Evolutionary conservation across 352 stramenopile species (phyloP), one percentile per base, ranked within the genome.

Genomic region (Phytophthora multivora): DNA sequence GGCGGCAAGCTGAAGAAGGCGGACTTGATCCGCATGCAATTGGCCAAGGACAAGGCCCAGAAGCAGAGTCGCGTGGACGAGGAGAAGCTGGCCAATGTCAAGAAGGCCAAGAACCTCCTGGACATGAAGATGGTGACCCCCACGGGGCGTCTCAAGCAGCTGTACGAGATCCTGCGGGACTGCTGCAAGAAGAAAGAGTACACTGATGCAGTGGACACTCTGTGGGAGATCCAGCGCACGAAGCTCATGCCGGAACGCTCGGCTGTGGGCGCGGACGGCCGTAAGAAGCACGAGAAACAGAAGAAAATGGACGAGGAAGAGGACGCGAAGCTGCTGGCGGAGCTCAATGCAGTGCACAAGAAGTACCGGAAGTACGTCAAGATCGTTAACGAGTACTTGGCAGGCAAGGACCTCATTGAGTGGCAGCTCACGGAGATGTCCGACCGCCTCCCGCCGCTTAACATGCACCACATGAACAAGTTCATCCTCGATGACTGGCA

Each of bases 401-500:
- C 63, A 16, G 83, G 73, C 38, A 79, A 75, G n/a, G 81, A 91
- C 67, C 63, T 95, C 16, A 95, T 95, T 45, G 84, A 88, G 68
- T 95, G 87, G 75, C 86, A 95, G 63, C 80, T 95, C 39, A 95
- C 86, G 5, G 85, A 91, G 40, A 95, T 95, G 86, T 91, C 83
- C 40, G 86, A 95, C 55, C 86, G 86, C 23, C 51, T 95, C 39
- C 86, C 86, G 18, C 86, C 86, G 36, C 79, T 95, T 31, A 95
- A 95, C 69, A 93, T 95, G 86, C 86, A 95, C 61, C 86, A 93
- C 72, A 93, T 93, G 85, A 93, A 91, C 79, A 92, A 93, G 60
- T 96, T 97, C 48, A 96, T 98, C 51, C 84, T 99, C 12, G 97
- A 99, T 68, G 79, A 94, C 71, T 99, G 97, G 97, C 97, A 99